Evolutionary conservation across 140 eudicot genomes (phyloP), one percentile per base, ranked within the genome.

Genomic region (Oenanthe javanica): DNA sequence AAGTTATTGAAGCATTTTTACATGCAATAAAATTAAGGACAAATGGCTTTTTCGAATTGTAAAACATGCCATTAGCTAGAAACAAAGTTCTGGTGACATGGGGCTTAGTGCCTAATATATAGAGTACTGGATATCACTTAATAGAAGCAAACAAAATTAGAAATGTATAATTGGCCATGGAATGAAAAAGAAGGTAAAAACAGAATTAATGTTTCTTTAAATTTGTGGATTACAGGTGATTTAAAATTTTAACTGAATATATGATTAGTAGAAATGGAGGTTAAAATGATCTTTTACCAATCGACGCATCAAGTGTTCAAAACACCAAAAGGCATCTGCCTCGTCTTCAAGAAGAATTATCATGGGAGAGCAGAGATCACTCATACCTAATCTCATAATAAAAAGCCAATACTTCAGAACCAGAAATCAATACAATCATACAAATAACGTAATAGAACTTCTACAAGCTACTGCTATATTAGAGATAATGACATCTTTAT

Each of bases 321-420:
- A 95, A 88, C 97, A 92, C 99, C 99, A 95, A 88, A 90, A 95
- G 61, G 97, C 89, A 84, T 92, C 99, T 45, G 99, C 99, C 86
- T 95, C 99, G 79, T 95, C 86, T 23, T 90, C 97, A 42, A 92
- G 89, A 72, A 92, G 97, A 79, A 95, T 88, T 77, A 95, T 90
- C 97, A 92, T 92, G 74, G 99, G 99, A 81, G 97, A 95, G 86
- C 99, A 95, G 79, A 92, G 89, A 86, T 95, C 99, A 80, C 99
- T 95, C 99, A 69, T 69, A 69, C 74, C 74, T 69, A n/a, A 69
- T 36, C 10, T 6, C 45, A 69, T 2, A 66, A 64, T 12, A 69
- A 36, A 69, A 1, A 5, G 74, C n/a, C 74, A 69, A 12, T 69
- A 36, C 73, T 69, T 69, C 36, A 36, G 6, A 69, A 69, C 74